Evolutionary conservation across 2,329 filamentous ascomycete genomes (phyloP).

Genomic region (Lasiodiplodia theobromae): DNA sequence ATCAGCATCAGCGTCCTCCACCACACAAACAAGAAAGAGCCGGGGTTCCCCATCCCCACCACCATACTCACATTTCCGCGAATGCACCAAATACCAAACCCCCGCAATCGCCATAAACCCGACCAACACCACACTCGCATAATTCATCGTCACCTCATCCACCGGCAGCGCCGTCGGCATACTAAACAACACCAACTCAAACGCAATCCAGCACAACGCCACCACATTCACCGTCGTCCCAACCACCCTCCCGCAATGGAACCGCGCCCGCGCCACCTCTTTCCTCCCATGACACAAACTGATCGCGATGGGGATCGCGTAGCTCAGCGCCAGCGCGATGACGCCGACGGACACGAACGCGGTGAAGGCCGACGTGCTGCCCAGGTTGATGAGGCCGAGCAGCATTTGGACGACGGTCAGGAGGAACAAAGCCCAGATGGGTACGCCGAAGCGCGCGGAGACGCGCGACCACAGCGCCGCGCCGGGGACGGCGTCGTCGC

Average conservation of each 20-base stretch:
- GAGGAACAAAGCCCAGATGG: slow-evolving; percentile 52
- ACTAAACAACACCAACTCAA: slow-evolving; percentile 56
- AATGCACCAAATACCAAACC: slow-evolving; percentile 27
- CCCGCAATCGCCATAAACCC: slow-evolving; percentile 48
- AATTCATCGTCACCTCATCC: slow-evolving; percentile 62
- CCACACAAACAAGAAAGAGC: no score
- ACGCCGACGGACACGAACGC: slow-evolving; percentile 63
- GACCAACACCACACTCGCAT: slow-evolving; percentile 63
- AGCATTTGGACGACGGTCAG: slow-evolving; percentile 57
- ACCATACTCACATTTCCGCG: slow-evolving; percentile 25
- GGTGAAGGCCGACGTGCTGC: slow-evolving; percentile 56
- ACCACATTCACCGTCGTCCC: slow-evolving; percentile 54
- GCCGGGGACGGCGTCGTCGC: slow-evolving; percentile 54
- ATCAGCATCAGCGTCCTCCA: not conserved
- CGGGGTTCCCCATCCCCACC: no score
- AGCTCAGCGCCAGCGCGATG: slow-evolving; percentile 62
- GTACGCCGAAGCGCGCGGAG: slow-evolving; percentile 32
- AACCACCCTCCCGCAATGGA: slow-evolving; percentile 54
- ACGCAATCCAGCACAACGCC: slow-evolving; percentile 59
- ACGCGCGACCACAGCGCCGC: slow-evolving; percentile 44
- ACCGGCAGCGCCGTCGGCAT: slow-evolving; percentile 62
- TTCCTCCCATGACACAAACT: slow-evolving; percentile 52
- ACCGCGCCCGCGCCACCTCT: slow-evolving; percentile 58
- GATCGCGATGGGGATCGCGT: slow-evolving; percentile 63
- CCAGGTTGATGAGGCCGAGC: slow-evolving; percentile 58